These are phyloP conservation scores for Phytophthora aleatoria DNA, from an alignment of 352 stramenopile genomes.

Conservation along the genomic window DNA sequence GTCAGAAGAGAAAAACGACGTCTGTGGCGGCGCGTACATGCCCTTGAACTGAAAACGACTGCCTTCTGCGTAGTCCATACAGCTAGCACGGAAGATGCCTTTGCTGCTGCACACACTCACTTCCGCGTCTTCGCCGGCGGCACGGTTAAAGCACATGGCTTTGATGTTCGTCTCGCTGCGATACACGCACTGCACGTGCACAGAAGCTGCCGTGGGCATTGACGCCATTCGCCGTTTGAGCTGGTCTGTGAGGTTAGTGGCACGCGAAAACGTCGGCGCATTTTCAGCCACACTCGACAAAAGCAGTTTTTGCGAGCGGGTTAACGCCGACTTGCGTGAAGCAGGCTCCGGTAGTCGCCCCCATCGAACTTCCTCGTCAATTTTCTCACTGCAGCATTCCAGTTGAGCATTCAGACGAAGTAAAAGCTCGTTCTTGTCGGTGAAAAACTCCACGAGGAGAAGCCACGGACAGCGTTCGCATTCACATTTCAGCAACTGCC, in stretches of 20 bases:
- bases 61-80: slow-evolving; percentile 70
- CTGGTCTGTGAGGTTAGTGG: slow-evolving; percentile 57
- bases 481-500: slow-evolving; percentile 68
- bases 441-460: slow-evolving; percentile 72
- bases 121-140: slow-evolving; percentile 55
- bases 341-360: slow-evolving; percentile 68
- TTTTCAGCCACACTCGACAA: slow-evolving; percentile 52
- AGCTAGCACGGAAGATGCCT: slow-evolving; percentile 69
- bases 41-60: slow-evolving; percentile 85
- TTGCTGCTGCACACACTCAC: slow-evolving; percentile 80
- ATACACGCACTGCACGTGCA: slow-evolving; percentile 75
- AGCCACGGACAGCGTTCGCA: slow-evolving; percentile 79
- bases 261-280: slow-evolving; percentile 36
- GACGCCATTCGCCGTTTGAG: slow-evolving; percentile 61
- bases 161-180: slow-evolving; percentile 84
- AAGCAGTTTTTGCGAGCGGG: slow-evolving; percentile 69
- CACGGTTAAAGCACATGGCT: slow-evolving; percentile 81
- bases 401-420: slow-evolving; percentile 69
- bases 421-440: slow-evolving; percentile 75
- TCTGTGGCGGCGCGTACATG: slow-evolving; percentile 67
- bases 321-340: slow-evolving; percentile 62
- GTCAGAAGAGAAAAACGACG: slow-evolving; percentile 42
- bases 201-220: slow-evolving; percentile 29
- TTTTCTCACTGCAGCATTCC: slow-evolving; percentile 76
- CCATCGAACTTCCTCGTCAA: slow-evolving; percentile 77